A percentile compares a stretch with the other conserved stretches of the same genome.
Evolutionary conservation across 2,329 filamentous ascomycete species (phyloP).

Genomic region (Botrytis cinerea): DNA sequence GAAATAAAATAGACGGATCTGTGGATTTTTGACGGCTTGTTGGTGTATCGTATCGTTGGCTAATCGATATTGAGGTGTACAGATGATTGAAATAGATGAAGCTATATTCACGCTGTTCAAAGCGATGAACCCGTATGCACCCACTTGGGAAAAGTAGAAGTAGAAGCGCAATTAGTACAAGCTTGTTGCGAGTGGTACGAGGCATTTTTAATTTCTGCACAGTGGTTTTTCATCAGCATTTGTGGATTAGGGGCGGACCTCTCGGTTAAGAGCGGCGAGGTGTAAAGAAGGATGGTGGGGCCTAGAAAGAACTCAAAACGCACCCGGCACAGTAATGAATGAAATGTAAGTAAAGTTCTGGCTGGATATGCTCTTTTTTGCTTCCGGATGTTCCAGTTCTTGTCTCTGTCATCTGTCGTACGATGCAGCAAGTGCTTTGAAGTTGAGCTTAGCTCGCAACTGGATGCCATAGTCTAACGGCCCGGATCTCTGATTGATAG

Average conservation of each 20-base stretch:
- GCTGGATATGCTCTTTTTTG: not conserved
- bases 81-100: not conserved
- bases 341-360: not conserved
- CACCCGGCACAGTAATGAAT: not conserved
- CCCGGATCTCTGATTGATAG: not conserved
- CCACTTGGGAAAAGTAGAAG: not conserved
- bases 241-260: not conserved
- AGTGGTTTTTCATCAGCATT: not conserved
- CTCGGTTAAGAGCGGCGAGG: constrained; percentile 11
- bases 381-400: constrained; percentile 1
- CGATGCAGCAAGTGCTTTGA: not conserved
- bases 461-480: not conserved
- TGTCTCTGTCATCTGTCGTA: not conserved
- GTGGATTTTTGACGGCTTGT: not conserved
- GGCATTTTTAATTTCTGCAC: constrained; percentile 5
- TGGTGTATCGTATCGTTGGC: not conserved
- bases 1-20: not conserved
- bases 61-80: not conserved
- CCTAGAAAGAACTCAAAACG: not conserved
- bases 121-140: not conserved
- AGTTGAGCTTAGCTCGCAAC: not conserved
- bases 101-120: not conserved
- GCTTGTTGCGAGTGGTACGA: not conserved
- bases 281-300: constrained; percentile 3
- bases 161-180: not conserved